Conservation (phyloP, 768 basidiomycete species). For the Coprinellus aureogranulatus region DNA sequence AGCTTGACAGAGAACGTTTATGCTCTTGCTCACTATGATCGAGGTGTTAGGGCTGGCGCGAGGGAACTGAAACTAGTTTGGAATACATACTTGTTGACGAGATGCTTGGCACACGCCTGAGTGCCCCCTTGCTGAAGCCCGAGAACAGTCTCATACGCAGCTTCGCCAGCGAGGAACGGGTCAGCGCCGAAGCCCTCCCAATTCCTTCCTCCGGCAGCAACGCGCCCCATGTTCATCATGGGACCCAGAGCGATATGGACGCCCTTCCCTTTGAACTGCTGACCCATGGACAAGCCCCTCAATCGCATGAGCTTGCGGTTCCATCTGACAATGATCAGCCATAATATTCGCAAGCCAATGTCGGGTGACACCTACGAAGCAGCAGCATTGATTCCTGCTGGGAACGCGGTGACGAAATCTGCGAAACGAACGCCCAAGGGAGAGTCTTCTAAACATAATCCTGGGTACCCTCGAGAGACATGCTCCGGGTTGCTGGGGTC, state of each 20-base stretch:
- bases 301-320: constrained; percentile 75
- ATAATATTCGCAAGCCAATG: background rate
- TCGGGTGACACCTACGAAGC: constrained; percentile 60
- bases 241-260: constrained; percentile 76
- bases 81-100: constrained; percentile 66
- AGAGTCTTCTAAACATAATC: constrained; percentile 73
- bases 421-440: constrained; percentile 77
- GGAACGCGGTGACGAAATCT: constrained; percentile 76
- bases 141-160: constrained; percentile 74
- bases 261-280: constrained; percentile 81
- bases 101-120: constrained; percentile 86
- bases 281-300: constrained; percentile 76
- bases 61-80: background rate
- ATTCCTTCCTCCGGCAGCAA: constrained; percentile 79
- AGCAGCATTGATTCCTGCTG: constrained; percentile 80
- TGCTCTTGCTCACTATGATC: constrained; percentile 64
- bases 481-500: constrained; percentile 2
- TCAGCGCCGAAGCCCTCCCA: constrained; percentile 97
- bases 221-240: constrained; percentile 86
- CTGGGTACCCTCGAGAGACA: constrained; percentile 43
- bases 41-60: background rate
- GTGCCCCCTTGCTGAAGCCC: constrained; percentile 80
- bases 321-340: constrained; percentile 41
- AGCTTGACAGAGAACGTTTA: constrained; percentile 50
- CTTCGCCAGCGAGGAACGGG: constrained; percentile 81